Percentiles rank a stretch among this genome's conserved stretches.
Evolutionary conservation across 768 basidiomycete species (phyloP).

Genomic region (Pisolithus orientalis): DNA sequence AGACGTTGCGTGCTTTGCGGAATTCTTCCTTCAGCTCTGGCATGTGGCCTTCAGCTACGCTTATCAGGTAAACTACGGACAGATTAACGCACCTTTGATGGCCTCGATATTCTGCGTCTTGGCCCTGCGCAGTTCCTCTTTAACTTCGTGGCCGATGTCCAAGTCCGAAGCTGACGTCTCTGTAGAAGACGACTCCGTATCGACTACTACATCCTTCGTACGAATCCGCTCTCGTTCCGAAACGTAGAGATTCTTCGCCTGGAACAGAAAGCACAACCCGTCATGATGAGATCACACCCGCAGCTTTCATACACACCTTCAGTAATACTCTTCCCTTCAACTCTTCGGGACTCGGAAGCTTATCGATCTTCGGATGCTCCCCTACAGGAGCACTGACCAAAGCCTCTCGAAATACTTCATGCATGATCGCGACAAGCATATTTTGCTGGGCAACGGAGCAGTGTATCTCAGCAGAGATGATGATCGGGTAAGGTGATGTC

Average conservation of each 20-base stretch:
- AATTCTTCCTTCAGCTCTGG: slow-evolving; percentile 36
- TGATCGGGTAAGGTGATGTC: slow-evolving; percentile 84
- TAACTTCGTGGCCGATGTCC: slow-evolving; percentile 19
- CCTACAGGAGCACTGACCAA: slow-evolving; percentile 46
- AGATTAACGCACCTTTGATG: slow-evolving; percentile 26
- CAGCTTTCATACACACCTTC: slow-evolving; percentile 47
- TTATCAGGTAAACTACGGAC: background rate
- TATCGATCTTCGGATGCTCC: slow-evolving; percentile 39
- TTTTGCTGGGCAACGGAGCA: slow-evolving; percentile 78
- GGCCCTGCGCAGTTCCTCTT: slow-evolving; percentile 22
- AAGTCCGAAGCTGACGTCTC: slow-evolving; percentile 32
- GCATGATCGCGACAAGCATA: slow-evolving; percentile 69
- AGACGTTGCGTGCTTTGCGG: slow-evolving; percentile 34
- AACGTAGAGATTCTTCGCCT: slow-evolving; percentile 77
- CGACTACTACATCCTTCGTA: slow-evolving; percentile 29
- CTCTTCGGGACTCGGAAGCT: slow-evolving; percentile 79
- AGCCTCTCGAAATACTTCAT: slow-evolving; percentile 48
- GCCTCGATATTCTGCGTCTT: slow-evolving; percentile 27
- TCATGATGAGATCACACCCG: background rate
- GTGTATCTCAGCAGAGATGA: slow-evolving; percentile 92
- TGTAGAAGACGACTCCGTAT: slow-evolving; percentile 38
- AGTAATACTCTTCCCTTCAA: slow-evolving; percentile 74
- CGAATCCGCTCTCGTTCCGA: slow-evolving; percentile 30
- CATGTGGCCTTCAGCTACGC: slow-evolving; percentile 1
- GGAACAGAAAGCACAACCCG: slow-evolving; percentile 4